Base-by-base conservation (phyloP, 2,329 filamentous ascomycete genomes). In the Colletotrichum sp. region DNA sequence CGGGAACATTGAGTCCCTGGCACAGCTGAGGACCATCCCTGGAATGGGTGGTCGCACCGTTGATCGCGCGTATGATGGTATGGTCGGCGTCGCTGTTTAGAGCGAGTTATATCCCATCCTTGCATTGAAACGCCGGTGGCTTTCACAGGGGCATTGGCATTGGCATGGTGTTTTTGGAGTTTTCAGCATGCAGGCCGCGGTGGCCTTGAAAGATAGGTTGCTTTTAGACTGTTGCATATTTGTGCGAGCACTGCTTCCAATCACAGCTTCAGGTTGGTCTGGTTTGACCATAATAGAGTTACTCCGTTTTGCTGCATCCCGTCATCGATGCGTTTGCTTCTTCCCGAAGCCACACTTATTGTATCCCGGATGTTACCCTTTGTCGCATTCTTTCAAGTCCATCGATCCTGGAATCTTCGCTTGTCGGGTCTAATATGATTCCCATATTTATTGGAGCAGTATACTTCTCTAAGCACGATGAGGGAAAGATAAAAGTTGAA, bases 41-140 rank as follows among this genome's bases (percentile, higher is more conserved):
- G 91, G 91, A 8, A 87, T 93, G 83, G 91, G 91, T 2, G 88
- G 87, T 15, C 86, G 88, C 61, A 88, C 88, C 3, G 87, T 93
- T 3, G 90, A 92, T 80, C 86, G 88, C 77, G 91, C 91, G 3
- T 90, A 88, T 76, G 88, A 88, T 34, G 89, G 89, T 22, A 22
- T 22, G 22, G 22, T 22, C 22, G 22, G 22, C 9, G 43, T 52
- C n/a, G 66, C 75, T 8, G 58, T 68, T 36, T 76, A 64, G 36
- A 55, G 70, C 43, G 58, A 43, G 8, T 27, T 22, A 34, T 52
- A 69, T 74, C 70, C 34, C 58, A n/a, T 25, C 66, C n/a, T 56
- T 60, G 56, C 64, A 74, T 68, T 52, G n/a, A 25, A 58, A 60
- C 70, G 64, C 70, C 27, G 64, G 56, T 48, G 61, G 61, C 68